A percentile compares a stretch with the other conserved stretches of the same genome.
Evolutionary conservation across 164 flowering plant genomes (phyloP).

Genomic region (Protea cynaroides): DNA sequence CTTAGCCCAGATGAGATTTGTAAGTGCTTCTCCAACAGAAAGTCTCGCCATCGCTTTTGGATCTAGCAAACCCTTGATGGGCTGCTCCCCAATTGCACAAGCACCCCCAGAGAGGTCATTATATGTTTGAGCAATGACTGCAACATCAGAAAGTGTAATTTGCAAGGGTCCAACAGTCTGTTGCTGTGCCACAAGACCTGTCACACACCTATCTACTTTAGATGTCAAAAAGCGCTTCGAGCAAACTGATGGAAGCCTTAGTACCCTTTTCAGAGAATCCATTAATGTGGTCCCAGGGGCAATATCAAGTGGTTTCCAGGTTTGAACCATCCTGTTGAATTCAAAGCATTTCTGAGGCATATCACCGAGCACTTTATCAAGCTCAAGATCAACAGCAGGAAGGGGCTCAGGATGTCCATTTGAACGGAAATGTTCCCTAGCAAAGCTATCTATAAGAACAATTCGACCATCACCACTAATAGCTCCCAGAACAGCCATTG

Average conservation of each 20-base stretch:
- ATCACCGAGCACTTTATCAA: constrained; percentile 86
- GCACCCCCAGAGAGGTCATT: constrained; percentile 82
- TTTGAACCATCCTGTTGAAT: constrained; percentile 41
- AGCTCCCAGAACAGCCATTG: constrained; percentile 87
- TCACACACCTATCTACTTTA: constrained; percentile 94
- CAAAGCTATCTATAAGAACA: constrained; percentile 62
- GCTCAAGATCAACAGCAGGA: constrained; percentile 92
- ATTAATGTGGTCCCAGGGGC: constrained; percentile 75
- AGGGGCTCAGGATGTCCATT: constrained; percentile 62
- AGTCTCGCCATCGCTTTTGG: constrained; percentile 93
- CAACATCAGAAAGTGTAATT: constrained; percentile 88
- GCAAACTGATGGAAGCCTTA: constrained; percentile 83
- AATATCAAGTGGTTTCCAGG: constrained; percentile 69
- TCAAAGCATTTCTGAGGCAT: constrained; percentile 92
- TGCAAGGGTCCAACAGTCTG: constrained; percentile 95
- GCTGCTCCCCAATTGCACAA: constrained; percentile 96
- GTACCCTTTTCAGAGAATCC: constrained; percentile 75
- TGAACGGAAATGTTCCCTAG: constrained; percentile 32
- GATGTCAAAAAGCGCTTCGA: constrained; percentile 90
- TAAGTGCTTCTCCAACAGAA: constrained; percentile 90
- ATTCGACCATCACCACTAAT: constrained; percentile 76
- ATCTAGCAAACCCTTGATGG: constrained; percentile 76
- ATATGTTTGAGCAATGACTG: constrained; percentile 81
- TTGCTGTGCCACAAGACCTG: constrained; percentile 97
- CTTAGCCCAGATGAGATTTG: constrained; percentile 95